Conservation (phyloP, 75 land plant genomes). For the Cunninghamia lanceolata region DNA sequence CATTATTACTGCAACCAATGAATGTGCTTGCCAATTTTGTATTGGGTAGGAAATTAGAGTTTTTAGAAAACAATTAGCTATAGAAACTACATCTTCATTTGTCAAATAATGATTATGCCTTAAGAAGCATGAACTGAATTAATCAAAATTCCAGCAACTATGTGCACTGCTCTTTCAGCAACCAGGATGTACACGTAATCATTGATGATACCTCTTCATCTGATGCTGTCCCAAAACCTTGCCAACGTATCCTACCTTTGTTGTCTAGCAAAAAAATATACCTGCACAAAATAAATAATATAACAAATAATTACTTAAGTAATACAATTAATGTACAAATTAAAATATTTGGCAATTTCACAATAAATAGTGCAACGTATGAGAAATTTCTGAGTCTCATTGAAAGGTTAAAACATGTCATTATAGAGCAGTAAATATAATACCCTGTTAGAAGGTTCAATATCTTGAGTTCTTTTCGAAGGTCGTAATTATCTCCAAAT, state of each 20-base stretch:
- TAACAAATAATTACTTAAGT: not conserved
- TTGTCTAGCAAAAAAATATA: conserved; percentile 80
- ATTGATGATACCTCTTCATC: conserved; percentile 70
- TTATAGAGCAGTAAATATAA: not conserved
- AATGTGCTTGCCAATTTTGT: no score
- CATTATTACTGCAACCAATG: not conserved
- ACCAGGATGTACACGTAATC: conserved; percentile 59
- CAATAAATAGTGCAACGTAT: not conserved
- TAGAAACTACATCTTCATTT: not conserved
- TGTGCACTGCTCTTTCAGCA: conserved; percentile 55
- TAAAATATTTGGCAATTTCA: not conserved
- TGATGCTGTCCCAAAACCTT: conserved; percentile 81
- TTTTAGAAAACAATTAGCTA: not conserved
- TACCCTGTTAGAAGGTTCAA: conserved; percentile 96
- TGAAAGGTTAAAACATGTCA: not conserved
- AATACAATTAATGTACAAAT: not conserved
- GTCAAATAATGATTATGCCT: not conserved
- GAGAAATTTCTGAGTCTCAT: not conserved
- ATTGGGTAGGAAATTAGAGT: not conserved
- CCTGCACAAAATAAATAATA: conserved; percentile 30
- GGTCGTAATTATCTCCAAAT: conserved; percentile 91
- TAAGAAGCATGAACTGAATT: not conserved
- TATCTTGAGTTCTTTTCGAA: conserved; percentile 77
- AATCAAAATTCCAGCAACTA: not conserved
- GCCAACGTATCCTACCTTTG: conserved; percentile 88